phyloP scores from a whole-genome alignment of 148 eudicot species.

The Limonium bicolor region DNA sequence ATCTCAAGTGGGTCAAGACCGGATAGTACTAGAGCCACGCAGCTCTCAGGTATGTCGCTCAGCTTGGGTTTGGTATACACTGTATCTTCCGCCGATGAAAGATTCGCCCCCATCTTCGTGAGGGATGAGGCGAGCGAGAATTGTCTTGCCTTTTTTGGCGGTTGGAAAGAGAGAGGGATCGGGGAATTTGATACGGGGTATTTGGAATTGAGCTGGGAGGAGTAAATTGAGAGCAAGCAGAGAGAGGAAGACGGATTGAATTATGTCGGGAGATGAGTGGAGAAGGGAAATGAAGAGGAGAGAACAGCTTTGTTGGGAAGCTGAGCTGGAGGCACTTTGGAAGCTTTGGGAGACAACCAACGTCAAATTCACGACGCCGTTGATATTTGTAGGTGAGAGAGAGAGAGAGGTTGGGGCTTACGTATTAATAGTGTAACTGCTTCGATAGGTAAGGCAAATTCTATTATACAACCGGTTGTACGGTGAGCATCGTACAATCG shows the following conservation, averaged over 20 bases:
- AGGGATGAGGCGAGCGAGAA: not conserved
- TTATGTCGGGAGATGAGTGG: no score
- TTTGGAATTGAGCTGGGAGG: not conserved
- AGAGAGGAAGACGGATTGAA: no score
- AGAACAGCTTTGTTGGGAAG: no score
- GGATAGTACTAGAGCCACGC: conserved; percentile 53
- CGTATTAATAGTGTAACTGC: no score
- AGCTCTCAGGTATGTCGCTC: conserved; percentile 71
- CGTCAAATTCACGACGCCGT: not conserved
- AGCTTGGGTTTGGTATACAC: conserved; percentile 17
- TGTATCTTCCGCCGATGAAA: conserved; percentile 1
- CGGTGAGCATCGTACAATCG: no score
- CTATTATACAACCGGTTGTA: no score
- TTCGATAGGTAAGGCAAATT: no score
- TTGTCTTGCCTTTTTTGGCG: not conserved
- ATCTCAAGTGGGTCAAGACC: conserved; percentile 72
- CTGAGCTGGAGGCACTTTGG: no score
- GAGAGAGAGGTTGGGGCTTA: not conserved
- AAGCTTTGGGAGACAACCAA: no score
- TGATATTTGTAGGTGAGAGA: not conserved
- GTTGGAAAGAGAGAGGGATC: not conserved
- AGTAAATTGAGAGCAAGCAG: not conserved
- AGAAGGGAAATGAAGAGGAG: no score
- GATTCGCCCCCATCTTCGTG: conserved; percentile 7
- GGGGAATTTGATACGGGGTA: not conserved